phyloP scores from a whole-genome alignment of 2,329 filamentous ascomycete genomes.

The Pleomassaria siparia region DNA sequence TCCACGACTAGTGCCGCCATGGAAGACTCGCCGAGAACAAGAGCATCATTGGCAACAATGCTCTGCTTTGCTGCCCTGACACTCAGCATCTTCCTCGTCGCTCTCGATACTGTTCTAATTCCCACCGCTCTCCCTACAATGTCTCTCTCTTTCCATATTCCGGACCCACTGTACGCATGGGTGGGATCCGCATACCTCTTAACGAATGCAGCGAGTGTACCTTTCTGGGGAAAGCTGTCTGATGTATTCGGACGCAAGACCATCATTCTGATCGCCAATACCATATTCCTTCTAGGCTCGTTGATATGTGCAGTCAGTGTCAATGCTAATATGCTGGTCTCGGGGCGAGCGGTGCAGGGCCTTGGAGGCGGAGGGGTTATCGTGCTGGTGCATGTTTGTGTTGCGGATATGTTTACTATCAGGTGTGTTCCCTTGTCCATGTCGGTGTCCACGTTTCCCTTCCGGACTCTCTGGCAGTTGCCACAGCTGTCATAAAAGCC shows the following conservation, averaged over 20 bases:
- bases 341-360: constrained; percentile 57
- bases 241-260: constrained; percentile 44
- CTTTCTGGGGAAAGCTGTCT: constrained; percentile 46
- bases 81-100: constrained; percentile 45
- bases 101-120: constrained; percentile 58
- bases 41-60: constrained; percentile 13
- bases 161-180: constrained; percentile 74
- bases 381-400: constrained; percentile 55
- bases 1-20: constrained; percentile 1
- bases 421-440: constrained; percentile 21
- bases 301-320: constrained; percentile 53
- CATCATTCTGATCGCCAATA: constrained; percentile 36
- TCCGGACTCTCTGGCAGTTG: too few species aligned
- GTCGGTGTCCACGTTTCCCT: not conserved
- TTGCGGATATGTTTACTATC: constrained; percentile 56
- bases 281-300: constrained; percentile 52
- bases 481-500: too few species aligned
- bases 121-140: constrained; percentile 69
- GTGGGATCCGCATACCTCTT: constrained; percentile 58
- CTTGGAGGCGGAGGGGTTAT: constrained; percentile 56
- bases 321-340: constrained; percentile 56
- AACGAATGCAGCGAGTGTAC: constrained; percentile 41
- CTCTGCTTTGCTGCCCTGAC: constrained; percentile 34
- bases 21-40: not conserved
- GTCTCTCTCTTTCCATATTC: constrained; percentile 60